phyloP scores from a whole-genome alignment of 148 eudicot genomes.

The Heliamphora exappendiculata region DNA sequence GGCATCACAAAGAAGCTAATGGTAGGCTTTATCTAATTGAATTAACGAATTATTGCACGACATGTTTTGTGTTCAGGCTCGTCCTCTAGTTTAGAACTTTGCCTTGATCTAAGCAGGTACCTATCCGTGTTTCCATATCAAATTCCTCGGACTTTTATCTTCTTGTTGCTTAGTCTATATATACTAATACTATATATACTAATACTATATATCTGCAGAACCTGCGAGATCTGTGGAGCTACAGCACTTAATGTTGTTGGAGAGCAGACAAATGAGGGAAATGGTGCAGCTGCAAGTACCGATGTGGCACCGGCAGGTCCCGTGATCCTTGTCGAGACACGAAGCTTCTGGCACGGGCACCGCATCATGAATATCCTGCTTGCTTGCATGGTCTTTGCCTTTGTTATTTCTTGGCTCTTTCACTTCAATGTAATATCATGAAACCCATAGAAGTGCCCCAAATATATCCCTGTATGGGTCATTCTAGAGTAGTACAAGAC shows the following conservation, averaged over 20 bases:
- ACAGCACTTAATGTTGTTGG: slow-evolving; percentile 27
- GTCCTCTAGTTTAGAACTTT: neutral
- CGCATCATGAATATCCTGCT: slow-evolving; percentile 31
- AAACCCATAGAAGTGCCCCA: neutral
- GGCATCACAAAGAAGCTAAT: neutral
- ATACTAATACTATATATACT: neutral
- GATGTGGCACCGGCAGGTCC: slow-evolving; percentile 10
- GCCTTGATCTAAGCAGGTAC: neutral
- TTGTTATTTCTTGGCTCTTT: slow-evolving; percentile 29
- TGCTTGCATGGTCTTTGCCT: slow-evolving; percentile 31
- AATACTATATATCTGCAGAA: too few species aligned
- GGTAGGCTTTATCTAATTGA: neutral
- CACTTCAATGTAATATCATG: slow-evolving; percentile 22
- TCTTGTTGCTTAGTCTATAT: neutral
- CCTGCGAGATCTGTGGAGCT: slow-evolving; percentile 43
- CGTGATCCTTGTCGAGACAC: slow-evolving; percentile 11
- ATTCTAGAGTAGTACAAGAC: slow-evolving; percentile 10
- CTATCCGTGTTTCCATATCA: neutral
- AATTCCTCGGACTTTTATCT: neutral
- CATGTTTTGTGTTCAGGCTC: neutral
- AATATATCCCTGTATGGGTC: neutral
- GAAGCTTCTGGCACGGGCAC: slow-evolving; percentile 27
- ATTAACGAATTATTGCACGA: neutral
- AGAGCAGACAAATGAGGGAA: slow-evolving; percentile 17
- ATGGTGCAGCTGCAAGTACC: slow-evolving; percentile 3